Base-by-base conservation (phyloP, 139 green algal genomes). In the Pseudopediastrum boryanum region DNA sequence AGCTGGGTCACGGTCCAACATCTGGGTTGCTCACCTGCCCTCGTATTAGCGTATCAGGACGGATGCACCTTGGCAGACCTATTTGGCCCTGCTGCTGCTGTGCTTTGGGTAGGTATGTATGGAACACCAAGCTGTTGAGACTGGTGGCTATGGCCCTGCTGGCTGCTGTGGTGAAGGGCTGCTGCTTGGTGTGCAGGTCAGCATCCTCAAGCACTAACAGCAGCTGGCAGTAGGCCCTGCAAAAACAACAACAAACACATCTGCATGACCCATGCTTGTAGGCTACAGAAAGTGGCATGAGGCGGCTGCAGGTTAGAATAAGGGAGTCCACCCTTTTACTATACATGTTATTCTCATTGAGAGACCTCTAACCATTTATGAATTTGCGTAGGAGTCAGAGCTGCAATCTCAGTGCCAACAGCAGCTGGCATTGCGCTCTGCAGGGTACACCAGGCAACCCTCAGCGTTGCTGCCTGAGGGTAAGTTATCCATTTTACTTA, bases 151-250 rank as follows among this genome's bases (percentile, higher is more conserved):
- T 89, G 23, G 85, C 93, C 1, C 92, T 82, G 50, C 88, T 82
- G 21, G 89, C 75, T 0, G 63, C 79, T 43, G 94, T 74, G 2
- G 50, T 85, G 69, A 97, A 89, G 16, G 65, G 82, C 33, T 73
- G 27, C 67, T 94, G 85, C 6, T 43, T 65, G 27, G 88, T 74
- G 75, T 96, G 87, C 72, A 98, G 95, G 66, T 98, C 92, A 0
- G 80, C 75, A 81, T 98, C 94, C 72, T 97, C 93, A 10, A 96
- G 83, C 50, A 97, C 92, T 35, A 94, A 70, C 78, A 98, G 84
- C 56, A 93, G 79, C 72, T 96, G 92, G 6, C 70, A 50, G 66
- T 90, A 87, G 2, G 88, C 62, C 75, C 87, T 89, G 81, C 75
- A 83, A 21, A 8, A 29, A 39, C 21, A 23, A 71, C 35, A 51